Evolutionary conservation across 2,329 filamentous ascomycete species (phyloP), one percentile per base, ranked within the genome.

Genomic region (Metarhizium guizhouense): DNA sequence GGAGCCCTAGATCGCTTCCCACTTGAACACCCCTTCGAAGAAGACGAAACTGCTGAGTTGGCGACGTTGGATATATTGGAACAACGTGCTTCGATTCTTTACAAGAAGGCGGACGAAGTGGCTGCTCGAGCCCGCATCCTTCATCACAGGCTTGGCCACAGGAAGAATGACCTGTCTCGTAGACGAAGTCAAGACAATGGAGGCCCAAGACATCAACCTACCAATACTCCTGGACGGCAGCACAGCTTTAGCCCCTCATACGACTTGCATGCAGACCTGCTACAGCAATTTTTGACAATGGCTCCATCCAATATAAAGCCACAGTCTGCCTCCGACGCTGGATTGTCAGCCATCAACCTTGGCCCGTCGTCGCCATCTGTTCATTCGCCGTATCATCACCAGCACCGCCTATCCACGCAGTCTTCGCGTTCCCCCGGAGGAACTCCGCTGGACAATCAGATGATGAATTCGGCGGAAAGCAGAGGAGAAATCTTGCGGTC

Each of bases 21-120:
- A 18, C 86, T 90, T 2, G 85, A 87, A 14, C 84, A 92, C 60
- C 89, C 90, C 1, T 85, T 94, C 51, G 83, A 88, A 57, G 90
- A 95, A 66, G 90, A 95, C 65, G 91, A 95, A 71, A 84, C 86
- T 66, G 90, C 90, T 61, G 90, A 96, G 67, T 71, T 95, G 42
- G 89, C 85, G 13, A 93, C 90, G 0, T 75, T 95, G 63, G 89
- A 94, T 63, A 92, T 95, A 52, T 71, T 95, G 32, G 89, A 95
- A 70, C 84, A 86, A 68, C 87, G 90, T 59, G 74, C 95, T 40
- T 82, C 84, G 42, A 80, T 87, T 61, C 81, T 95, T 47, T 90
- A 88, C 62, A 89, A 90, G 66, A 84, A 86, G 65, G 90, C 90
- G 3, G 90, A 95, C 66, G 86, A 90, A 74, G 84, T 81, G 16